These are phyloP conservation scores for Ogataea hybrid DNA, from an alignment of 1,139 yeast species.

Conservation along the genomic window DNA sequence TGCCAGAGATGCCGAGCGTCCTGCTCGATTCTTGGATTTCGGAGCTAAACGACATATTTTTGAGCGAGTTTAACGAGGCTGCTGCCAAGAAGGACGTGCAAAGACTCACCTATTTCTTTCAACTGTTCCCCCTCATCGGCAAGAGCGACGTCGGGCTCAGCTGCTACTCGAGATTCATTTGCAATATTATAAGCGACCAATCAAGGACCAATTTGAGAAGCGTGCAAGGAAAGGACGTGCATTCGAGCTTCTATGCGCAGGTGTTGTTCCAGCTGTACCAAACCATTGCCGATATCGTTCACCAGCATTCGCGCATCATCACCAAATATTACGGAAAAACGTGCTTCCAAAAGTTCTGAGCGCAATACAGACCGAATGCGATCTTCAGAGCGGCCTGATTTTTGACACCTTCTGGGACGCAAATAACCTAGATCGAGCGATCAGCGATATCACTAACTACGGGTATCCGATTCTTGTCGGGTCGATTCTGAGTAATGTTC, in stretches of 20 bases:
- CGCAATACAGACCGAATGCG: conserved; percentile 82
- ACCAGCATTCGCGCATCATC: conserved; percentile 83
- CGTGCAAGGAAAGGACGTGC: conserved; percentile 32
- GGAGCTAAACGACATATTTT: conserved; percentile 56
- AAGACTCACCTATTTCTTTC: conserved; percentile 73
- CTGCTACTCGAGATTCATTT: conserved; percentile 81
- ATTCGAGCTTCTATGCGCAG: conserved; percentile 55
- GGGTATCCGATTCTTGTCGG: conserved; percentile 49
- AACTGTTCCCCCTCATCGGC: conserved; percentile 83
- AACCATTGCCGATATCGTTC: conserved; percentile 77
- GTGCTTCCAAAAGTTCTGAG: conserved; percentile 68
- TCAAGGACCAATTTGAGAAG: conserved; percentile 59
- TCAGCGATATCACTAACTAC: conserved; percentile 58
- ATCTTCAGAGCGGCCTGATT: conserved; percentile 84
- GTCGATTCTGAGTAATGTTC: conserved; percentile 22
- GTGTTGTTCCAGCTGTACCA: conserved; percentile 78
- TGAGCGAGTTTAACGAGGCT: conserved; percentile 65
- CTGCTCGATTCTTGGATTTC: conserved; percentile 58
- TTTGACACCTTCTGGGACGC: conserved; percentile 84
- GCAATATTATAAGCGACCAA: conserved; percentile 79
- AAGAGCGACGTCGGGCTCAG: conserved; percentile 69
- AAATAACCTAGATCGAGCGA: conserved; percentile 53
- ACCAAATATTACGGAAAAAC: conserved; percentile 63
- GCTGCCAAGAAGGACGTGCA: conserved; percentile 65
- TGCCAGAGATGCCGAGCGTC: conserved; percentile 76